Evolutionary conservation across 495 filamentous ascomycete genomes (phyloP).

Genomic region (Talaromyces liani): DNA sequence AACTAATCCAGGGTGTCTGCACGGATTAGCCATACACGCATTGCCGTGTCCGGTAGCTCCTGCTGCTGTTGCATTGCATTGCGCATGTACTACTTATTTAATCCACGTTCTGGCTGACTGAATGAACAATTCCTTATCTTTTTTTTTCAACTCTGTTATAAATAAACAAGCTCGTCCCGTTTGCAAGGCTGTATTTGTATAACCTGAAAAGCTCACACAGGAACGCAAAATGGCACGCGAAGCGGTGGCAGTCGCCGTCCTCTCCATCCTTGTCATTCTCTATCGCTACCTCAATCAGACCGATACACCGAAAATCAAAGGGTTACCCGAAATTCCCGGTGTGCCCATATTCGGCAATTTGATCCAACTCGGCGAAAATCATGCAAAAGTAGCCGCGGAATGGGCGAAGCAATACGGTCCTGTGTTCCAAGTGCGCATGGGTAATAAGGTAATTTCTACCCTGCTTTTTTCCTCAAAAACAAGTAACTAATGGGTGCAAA

Average conservation of each 20-base stretch:
- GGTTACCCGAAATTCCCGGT: constrained; percentile 55
- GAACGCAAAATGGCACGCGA: constrained; percentile 11
- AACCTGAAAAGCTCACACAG: neutral
- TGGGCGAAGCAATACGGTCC: constrained; percentile 58
- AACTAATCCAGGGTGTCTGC: neutral
- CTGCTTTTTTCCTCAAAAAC: no score
- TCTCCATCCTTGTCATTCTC: constrained; percentile 41
- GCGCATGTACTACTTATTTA: neutral
- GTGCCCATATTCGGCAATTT: constrained; percentile 58
- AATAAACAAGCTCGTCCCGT: neutral
- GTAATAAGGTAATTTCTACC: constrained; percentile 42
- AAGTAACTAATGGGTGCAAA: neutral
- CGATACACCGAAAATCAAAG: constrained; percentile 56
- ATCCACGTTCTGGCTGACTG: neutral
- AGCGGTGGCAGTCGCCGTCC: constrained; percentile 32
- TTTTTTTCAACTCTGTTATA: neutral
- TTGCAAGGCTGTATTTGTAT: neutral
- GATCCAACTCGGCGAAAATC: constrained; percentile 47
- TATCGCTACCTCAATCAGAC: constrained; percentile 49
- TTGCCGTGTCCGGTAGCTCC: neutral
- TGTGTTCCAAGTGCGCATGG: constrained; percentile 61
- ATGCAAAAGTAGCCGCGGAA: constrained; percentile 44
- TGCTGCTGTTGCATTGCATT: neutral
- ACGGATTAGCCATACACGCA: neutral
- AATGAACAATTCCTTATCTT: neutral